A percentile compares a stretch with the other conserved stretches of the same genome.
Conservation (phyloP, 2,329 filamentous ascomycete genomes). For the Ophidiomyces ophidiicola region DNA sequence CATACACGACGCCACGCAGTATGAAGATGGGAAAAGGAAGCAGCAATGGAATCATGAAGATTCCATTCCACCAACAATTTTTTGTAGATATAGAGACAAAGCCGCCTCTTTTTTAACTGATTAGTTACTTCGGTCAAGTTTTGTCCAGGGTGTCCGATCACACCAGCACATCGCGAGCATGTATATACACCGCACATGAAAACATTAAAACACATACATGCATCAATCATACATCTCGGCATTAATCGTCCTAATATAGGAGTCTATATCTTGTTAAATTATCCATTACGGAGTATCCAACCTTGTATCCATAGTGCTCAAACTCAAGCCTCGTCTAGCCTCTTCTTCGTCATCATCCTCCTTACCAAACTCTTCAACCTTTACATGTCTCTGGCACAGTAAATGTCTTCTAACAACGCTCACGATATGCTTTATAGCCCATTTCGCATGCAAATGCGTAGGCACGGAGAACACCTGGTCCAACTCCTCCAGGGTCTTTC, state of each 20-base stretch:
- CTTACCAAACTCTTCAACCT: slow-evolving; percentile 26
- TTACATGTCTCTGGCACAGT: slow-evolving; percentile 30
- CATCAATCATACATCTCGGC: neutral
- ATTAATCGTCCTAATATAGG: too few relatives aligned
- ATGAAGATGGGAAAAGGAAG: too few relatives aligned
- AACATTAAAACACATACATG: too few relatives aligned
- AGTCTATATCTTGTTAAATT: neutral
- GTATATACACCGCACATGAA: too few relatives aligned
- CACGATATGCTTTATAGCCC: slow-evolving; percentile 29
- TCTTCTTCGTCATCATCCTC: slow-evolving; percentile 16
- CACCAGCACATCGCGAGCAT: too few relatives aligned
- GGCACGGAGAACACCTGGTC: slow-evolving; percentile 45
- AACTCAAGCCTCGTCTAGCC: slow-evolving; percentile 6
- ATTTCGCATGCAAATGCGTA: slow-evolving; percentile 33
- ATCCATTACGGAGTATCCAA: slow-evolving; percentile 5
- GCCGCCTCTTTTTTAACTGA: too few relatives aligned
- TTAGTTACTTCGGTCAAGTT: too few relatives aligned
- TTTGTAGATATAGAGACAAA: too few relatives aligned
- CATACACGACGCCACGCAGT: too few relatives aligned
- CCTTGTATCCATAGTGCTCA: slow-evolving; percentile 5
- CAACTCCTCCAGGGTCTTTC: slow-evolving; percentile 36
- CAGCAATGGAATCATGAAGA: too few relatives aligned
- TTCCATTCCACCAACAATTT: too few relatives aligned
- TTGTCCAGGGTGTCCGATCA: too few relatives aligned
- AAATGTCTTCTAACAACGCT: slow-evolving; percentile 29